phyloP scores from a whole-genome alignment of 352 stramenopile genomes.

The Pilasporangium apinafurcum region DNA sequence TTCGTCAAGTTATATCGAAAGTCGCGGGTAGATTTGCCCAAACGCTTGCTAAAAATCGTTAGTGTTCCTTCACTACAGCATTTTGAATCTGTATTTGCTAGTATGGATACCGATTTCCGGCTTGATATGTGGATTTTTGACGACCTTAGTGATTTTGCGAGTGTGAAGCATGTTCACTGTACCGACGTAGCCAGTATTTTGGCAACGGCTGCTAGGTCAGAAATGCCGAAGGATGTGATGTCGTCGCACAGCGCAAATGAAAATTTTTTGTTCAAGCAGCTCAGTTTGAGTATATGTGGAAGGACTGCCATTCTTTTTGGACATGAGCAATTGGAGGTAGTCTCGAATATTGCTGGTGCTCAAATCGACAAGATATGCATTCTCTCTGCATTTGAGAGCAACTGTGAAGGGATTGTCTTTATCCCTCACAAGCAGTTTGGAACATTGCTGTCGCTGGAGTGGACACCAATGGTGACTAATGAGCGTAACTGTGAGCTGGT shows the following conservation, averaged over 20 bases:
- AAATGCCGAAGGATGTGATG: conserved; percentile 18
- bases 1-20: conserved; percentile 29
- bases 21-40: conserved; percentile 20
- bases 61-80: conserved; percentile 33
- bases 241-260: conserved; percentile 33
- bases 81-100: conserved; percentile 42
- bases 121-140: conserved; percentile 52
- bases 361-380: conserved; percentile 42
- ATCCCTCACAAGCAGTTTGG: conserved; percentile 59
- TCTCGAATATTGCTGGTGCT: conserved; percentile 6
- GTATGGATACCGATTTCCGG: conserved; percentile 24
- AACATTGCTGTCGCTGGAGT: conserved; percentile 49
- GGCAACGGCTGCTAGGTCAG: conserved; percentile 6
- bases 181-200: conserved; percentile 32
- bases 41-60: conserved; percentile 25
- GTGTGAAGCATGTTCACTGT: conserved; percentile 28
- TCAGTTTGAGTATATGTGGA: conserved; percentile 49
- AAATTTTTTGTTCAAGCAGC: conserved; percentile 34
- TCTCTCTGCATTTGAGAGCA: conserved; percentile 37
- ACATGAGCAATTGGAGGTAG: conserved; percentile 2
- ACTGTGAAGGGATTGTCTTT: conserved; percentile 42
- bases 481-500: conserved; percentile 52
- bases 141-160: conserved; percentile 43
- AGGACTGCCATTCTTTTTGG: conserved; percentile 50
- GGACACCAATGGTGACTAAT: conserved; percentile 44